These are phyloP conservation scores for Lachnellula occidentalis DNA, from an alignment of 2,329 filamentous ascomycete species.

Conservation along the genomic window DNA sequence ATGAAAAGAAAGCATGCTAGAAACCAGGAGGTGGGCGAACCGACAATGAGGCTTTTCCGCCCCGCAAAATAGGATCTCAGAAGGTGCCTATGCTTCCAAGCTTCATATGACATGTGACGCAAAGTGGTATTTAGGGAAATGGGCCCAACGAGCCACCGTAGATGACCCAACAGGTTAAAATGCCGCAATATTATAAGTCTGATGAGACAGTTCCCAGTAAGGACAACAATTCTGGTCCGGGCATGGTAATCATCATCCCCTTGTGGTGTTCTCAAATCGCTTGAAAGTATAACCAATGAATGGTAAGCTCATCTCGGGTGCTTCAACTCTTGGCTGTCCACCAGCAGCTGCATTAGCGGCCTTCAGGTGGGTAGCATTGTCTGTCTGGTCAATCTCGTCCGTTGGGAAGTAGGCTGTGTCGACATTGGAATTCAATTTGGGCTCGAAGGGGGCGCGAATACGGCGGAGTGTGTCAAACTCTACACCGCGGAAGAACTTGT, in stretches of 20 bases:
- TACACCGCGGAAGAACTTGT: slow-evolving; percentile 95
- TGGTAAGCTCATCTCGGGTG: slow-evolving; percentile 90
- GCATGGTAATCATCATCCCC: slow-evolving; percentile 37
- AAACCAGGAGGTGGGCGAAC: slow-evolving; percentile 11
- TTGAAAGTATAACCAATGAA: slow-evolving; percentile 98
- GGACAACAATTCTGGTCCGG: too few species aligned
- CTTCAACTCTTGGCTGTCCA: slow-evolving; percentile 57
- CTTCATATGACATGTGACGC: slow-evolving; percentile 12
- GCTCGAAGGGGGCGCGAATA: slow-evolving; percentile 94
- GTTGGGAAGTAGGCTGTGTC: slow-evolving; percentile 99
- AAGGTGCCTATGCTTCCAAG: slow-evolving; percentile 8
- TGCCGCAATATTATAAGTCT: neutral
- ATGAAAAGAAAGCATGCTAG: slow-evolving; percentile 7
- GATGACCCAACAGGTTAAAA: slow-evolving; percentile 5
- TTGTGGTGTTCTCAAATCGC: slow-evolving; percentile 74
- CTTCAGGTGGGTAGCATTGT: slow-evolving; percentile 81
- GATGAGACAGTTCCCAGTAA: too few species aligned
- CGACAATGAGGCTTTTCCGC: slow-evolving; percentile 11
- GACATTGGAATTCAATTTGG: slow-evolving; percentile 84
- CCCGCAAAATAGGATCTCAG: neutral
- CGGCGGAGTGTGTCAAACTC: slow-evolving; percentile 89
- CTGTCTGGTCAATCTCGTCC: slow-evolving; percentile 95
- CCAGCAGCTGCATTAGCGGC: slow-evolving; percentile 58
- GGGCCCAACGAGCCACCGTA: neutral
- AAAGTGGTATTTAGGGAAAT: slow-evolving; percentile 22